These are phyloP conservation scores for Paraphaeosphaeria minitans DNA, from an alignment of 2,329 filamentous ascomycete species.

Conservation along the genomic window DNA sequence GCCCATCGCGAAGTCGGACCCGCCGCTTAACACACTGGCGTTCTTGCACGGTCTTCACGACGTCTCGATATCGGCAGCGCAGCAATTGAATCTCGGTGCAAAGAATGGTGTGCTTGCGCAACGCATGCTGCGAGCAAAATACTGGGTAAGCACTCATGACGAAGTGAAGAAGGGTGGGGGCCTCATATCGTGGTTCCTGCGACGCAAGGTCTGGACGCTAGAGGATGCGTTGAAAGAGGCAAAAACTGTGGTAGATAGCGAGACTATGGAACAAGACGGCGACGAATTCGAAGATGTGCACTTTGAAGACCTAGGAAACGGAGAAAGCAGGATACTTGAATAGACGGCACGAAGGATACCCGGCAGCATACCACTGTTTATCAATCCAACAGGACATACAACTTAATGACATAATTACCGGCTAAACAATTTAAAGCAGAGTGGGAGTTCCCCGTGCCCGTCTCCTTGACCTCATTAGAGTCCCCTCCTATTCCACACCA, in stretches of 20 bases:
- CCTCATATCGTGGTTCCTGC: constrained; percentile 58
- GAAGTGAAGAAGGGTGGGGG: constrained; percentile 66
- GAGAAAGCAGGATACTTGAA: constrained; percentile 59
- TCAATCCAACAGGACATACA: background rate
- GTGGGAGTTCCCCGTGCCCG: too few relatives aligned
- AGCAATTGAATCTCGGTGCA: constrained; percentile 68
- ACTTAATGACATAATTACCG: too few relatives aligned
- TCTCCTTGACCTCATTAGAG: background rate
- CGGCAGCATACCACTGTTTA: background rate
- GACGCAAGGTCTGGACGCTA: constrained; percentile 49
- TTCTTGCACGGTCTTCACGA: constrained; percentile 70
- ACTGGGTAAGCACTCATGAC: constrained; percentile 71
- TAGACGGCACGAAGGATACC: constrained; percentile 27
- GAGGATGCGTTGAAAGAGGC: constrained; percentile 57
- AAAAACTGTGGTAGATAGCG: constrained; percentile 50
- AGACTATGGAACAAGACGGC: constrained; percentile 31
- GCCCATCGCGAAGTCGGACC: constrained; percentile 51
- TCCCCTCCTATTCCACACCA: background rate
- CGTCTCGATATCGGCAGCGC: constrained; percentile 55
- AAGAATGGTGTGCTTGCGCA: constrained; percentile 65
- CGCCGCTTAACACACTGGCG: constrained; percentile 59
- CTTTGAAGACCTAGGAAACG: constrained; percentile 62
- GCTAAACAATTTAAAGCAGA: too few relatives aligned
- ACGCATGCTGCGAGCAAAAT: constrained; percentile 58
- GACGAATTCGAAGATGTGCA: constrained; percentile 49